Conservation (phyloP, 78 protist species). For the Emiliania huxleyi region DNA sequence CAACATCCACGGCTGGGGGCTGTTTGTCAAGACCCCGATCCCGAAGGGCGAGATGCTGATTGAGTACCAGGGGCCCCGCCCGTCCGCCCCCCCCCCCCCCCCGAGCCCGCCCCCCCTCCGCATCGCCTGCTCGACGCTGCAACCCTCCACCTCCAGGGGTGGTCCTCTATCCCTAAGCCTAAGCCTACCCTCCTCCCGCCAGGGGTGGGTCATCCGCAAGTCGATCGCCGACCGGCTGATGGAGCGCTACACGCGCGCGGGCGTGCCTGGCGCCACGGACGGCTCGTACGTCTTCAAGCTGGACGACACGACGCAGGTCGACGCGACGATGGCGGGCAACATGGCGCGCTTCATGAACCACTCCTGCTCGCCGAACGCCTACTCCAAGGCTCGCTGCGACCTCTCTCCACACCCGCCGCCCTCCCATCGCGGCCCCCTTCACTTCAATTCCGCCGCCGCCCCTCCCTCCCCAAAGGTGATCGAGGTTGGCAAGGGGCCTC, state of each 20-base stretch:
- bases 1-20: slow-evolving; percentile 63
- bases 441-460: no score
- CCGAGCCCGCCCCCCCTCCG: no score
- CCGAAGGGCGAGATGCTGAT: slow-evolving; percentile 85
- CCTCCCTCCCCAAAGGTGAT: no score
- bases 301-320: slow-evolving; percentile 84
- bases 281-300: slow-evolving; percentile 88
- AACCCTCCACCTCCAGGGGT: no score
- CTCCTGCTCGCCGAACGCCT: slow-evolving; percentile 96
- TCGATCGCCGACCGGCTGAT: slow-evolving; percentile 86
- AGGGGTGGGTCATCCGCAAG: not conserved
- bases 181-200: not conserved
- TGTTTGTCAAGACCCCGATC: slow-evolving; percentile 53
- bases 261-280: slow-evolving; percentile 52
- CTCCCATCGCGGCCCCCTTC: no score
- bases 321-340: slow-evolving; percentile 92
- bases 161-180: no score
- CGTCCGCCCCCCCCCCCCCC: no score
- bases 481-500: not conserved
- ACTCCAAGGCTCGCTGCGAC: slow-evolving; percentile 72
- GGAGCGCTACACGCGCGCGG: slow-evolving; percentile 70
- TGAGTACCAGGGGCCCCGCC: slow-evolving; percentile 78
- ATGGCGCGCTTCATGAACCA: slow-evolving; percentile 97
- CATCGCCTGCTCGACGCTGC: no score
- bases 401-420: no score